These are phyloP conservation scores for Metschnikowia similis DNA, from an alignment of 805 yeast species.

Conservation along the genomic window DNA sequence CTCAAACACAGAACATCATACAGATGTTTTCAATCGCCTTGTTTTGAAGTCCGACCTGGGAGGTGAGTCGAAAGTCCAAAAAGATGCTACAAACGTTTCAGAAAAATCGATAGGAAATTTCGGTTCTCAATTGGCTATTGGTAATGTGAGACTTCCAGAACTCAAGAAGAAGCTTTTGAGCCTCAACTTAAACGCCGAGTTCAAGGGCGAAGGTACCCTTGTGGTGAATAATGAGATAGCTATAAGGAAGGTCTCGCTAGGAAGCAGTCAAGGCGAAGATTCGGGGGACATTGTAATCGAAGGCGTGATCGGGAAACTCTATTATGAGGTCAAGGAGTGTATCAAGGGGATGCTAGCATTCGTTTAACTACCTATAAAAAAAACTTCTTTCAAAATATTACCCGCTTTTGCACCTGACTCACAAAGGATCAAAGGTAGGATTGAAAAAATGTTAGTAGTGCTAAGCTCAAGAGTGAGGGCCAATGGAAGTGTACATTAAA, in stretches of 20 bases:
- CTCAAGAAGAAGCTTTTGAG: conserved; percentile 58
- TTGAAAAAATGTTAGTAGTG: conserved; percentile 7
- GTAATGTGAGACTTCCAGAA: conserved; percentile 82
- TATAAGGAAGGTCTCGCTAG: conserved; percentile 57
- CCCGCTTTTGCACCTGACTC: background rate
- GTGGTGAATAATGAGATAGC: conserved; percentile 78
- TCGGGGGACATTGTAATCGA: conserved; percentile 85
- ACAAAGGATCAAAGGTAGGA: background rate
- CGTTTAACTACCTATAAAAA: conserved; percentile 34
- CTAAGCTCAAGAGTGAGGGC: conserved; percentile 10
- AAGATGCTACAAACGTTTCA: background rate
- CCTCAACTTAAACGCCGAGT: conserved; percentile 71
- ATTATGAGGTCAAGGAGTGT: conserved; percentile 70
- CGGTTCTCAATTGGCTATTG: conserved; percentile 55
- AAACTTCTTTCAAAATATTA: too few relatives aligned
- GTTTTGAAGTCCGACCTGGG: conserved; percentile 5
- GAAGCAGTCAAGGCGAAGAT: conserved; percentile 39
- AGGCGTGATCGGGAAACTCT: conserved; percentile 70
- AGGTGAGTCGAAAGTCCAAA: background rate
- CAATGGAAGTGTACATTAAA: conserved; percentile 8
- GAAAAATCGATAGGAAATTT: background rate
- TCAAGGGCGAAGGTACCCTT: conserved; percentile 87
- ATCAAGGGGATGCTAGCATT: conserved; percentile 74
- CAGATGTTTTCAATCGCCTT: conserved; percentile 11
- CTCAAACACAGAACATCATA: conserved; percentile 13